phyloP scores from a whole-genome alignment of 2,329 filamentous ascomycete genomes.

The Xylariaceae sp. region DNA sequence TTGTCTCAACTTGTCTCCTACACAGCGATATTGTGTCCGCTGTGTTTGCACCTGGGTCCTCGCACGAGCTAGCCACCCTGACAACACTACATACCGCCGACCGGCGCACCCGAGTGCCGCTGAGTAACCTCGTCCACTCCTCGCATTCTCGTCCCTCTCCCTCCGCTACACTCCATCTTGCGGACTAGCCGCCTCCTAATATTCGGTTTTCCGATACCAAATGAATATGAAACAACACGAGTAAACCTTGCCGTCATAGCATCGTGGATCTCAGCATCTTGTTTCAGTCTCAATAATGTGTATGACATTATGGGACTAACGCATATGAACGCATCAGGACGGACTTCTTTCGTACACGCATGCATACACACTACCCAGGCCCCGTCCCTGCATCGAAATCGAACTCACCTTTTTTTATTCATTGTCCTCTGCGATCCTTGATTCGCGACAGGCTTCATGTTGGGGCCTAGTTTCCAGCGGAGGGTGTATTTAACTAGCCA shows the following conservation, averaged over 20 bases:
- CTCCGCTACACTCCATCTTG: neutral
- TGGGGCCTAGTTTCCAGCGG: neutral
- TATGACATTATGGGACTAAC: slow-evolving; percentile 13
- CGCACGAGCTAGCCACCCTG: neutral
- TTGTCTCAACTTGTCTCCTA: neutral
- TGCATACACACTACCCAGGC: slow-evolving; percentile 1
- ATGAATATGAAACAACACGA: neutral
- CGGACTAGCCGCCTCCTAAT: neutral
- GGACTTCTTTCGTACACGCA: slow-evolving; percentile 3
- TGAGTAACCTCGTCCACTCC: neutral
- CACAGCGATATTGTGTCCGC: neutral
- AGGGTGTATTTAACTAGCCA: neutral
- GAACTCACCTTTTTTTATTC: neutral
- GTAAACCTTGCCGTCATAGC: neutral
- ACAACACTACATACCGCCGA: neutral
- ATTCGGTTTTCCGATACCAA: neutral
- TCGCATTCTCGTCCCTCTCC: neutral
- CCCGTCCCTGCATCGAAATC: neutral
- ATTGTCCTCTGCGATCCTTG: neutral
- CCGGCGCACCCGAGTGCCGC: neutral
- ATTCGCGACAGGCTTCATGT: neutral
- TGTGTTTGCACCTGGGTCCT: neutral
- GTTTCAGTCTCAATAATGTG: slow-evolving; percentile 11
- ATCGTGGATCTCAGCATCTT: neutral
- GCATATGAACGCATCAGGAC: neutral